Percentiles rank a stretch among this genome's conserved stretches.
phyloP scores from a whole-genome alignment of 1,139 yeast species.

The Pneumocystis oryctolagi region DNA sequence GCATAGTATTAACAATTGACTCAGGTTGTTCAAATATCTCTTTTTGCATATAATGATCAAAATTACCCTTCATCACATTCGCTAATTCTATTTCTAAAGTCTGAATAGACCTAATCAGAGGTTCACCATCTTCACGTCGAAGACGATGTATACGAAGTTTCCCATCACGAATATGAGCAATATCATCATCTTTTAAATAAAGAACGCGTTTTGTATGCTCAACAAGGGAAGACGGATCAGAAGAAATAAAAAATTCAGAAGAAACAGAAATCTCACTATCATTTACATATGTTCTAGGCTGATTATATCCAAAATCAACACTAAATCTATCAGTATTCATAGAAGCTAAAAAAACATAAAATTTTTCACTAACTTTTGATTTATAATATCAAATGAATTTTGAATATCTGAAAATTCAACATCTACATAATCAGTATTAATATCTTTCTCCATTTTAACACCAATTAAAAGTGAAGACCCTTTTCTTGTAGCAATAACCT shows the following conservation, averaged over 20 bases:
- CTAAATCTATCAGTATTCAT: slow-evolving; percentile 4
- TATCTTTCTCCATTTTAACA: slow-evolving; percentile 85
- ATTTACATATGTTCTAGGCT: slow-evolving; percentile 79
- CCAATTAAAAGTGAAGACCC: slow-evolving; percentile 97
- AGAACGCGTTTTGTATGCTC: slow-evolving; percentile 95
- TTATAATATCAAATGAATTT: slow-evolving; percentile 14
- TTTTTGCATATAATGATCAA: slow-evolving; percentile 95
- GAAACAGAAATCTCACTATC: slow-evolving; percentile 91
- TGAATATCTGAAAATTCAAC: slow-evolving; percentile 75
- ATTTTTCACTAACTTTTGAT: background rate
- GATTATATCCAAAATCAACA: slow-evolving; percentile 63
- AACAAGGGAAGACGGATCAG: slow-evolving; percentile 95
- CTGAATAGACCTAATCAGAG: slow-evolving; percentile 88
- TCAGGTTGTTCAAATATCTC: slow-evolving; percentile 98
- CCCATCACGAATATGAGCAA: slow-evolving; percentile 96
- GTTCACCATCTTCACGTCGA: slow-evolving; percentile 75
- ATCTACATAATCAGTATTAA: slow-evolving; percentile 95
- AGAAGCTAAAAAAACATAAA: background rate
- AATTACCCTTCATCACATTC: slow-evolving; percentile 95
- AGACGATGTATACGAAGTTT: slow-evolving; percentile 97
- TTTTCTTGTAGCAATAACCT: slow-evolving; percentile 91
- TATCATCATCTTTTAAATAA: slow-evolving; percentile 93
- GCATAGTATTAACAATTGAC: slow-evolving; percentile 94
- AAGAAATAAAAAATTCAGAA: slow-evolving; percentile 87
- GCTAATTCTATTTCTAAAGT: slow-evolving; percentile 94